Evolutionary conservation across 768 basidiomycete genomes (phyloP).

Genomic region (Boletus subcaerulescens): DNA sequence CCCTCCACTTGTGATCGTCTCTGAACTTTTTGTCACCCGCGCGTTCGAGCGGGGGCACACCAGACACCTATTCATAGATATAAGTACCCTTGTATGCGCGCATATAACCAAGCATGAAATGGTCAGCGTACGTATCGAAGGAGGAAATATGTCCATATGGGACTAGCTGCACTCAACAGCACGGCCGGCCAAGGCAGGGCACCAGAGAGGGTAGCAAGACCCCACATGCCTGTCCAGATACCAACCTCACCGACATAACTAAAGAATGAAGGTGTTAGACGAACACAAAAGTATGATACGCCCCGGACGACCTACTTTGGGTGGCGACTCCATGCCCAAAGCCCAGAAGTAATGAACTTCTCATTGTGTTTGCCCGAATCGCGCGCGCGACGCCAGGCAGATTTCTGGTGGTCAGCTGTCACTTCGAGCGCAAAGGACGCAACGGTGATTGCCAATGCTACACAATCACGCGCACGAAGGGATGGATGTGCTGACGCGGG

Average conservation of each 20-base stretch:
- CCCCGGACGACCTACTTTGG: neutral
- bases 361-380: neutral
- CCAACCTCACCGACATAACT: neutral
- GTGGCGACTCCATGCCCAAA: neutral
- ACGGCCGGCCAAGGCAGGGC: neutral
- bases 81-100: neutral
- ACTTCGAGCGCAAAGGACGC: neutral
- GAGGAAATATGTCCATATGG: neutral
- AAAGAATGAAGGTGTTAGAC: neutral
- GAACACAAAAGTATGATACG: neutral
- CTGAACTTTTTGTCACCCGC: neutral
- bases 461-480: neutral
- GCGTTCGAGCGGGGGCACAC: neutral
- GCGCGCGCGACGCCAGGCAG: neutral
- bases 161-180: neutral
- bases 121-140: neutral
- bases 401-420: neutral
- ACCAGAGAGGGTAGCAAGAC: neutral
- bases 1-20: neutral
- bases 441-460: neutral
- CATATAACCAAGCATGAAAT: neutral
- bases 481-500: neutral
- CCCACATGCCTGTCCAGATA: neutral
- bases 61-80: neutral
- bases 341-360: neutral